Evolutionary conservation across 2,329 filamentous ascomycete genomes (phyloP).

Genomic region (Mycosphaerella sp.): DNA sequence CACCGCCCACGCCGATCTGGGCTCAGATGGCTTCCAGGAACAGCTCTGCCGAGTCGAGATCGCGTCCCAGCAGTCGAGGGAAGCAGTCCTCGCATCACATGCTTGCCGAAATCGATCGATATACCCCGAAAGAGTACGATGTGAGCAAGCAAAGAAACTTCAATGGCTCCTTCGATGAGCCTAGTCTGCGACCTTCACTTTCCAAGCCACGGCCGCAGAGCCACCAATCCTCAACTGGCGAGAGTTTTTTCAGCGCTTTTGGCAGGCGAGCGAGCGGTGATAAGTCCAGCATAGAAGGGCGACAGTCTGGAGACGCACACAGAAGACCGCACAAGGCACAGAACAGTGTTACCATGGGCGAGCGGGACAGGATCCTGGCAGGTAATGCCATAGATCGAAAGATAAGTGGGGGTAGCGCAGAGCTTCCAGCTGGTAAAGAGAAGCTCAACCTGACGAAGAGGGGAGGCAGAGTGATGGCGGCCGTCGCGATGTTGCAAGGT

Average conservation of each 20-base stretch:
- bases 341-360: constrained; percentile 19
- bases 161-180: constrained; percentile 26
- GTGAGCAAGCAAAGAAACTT: constrained; percentile 59
- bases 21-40: constrained; percentile 58
- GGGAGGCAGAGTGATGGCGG: constrained; percentile 55
- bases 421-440: constrained; percentile 28
- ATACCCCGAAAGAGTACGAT: constrained; percentile 55
- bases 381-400: constrained; percentile 32
- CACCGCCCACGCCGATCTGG: constrained; percentile 65
- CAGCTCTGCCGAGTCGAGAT: constrained; percentile 15
- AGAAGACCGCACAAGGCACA: constrained; percentile 17
- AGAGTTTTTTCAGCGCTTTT: constrained; percentile 25
- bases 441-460: constrained; percentile 39
- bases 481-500: constrained; percentile 57
- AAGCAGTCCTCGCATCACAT: constrained; percentile 40
- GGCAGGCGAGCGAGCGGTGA: constrained; percentile 28
- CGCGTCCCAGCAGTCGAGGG: constrained; percentile 43
- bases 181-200: constrained; percentile 45
- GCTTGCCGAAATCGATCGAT: constrained; percentile 52
- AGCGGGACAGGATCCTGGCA: constrained; percentile 21
- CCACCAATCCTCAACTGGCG: constrained; percentile 18
- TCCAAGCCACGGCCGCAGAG: constrained; percentile 29
- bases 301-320: constrained; percentile 25
- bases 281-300: constrained; percentile 23
- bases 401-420: constrained; percentile 33